These are phyloP conservation scores for Metschnikowia santaceciliae DNA, from an alignment of 805 yeast genomes.

Conservation along the genomic window DNA sequence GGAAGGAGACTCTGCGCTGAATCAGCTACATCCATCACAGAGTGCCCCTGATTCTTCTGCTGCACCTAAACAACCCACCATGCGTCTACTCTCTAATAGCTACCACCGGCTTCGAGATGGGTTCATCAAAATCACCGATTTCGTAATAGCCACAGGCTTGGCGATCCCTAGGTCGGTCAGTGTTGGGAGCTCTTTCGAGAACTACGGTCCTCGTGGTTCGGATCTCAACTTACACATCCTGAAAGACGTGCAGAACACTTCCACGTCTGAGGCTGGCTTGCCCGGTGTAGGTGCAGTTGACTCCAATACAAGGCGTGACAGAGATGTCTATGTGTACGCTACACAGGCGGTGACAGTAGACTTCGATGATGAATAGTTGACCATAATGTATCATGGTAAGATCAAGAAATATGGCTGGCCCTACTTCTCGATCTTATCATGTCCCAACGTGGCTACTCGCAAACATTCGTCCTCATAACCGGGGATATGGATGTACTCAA, in stretches of 20 bases:
- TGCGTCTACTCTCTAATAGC: slow-evolving; percentile 3
- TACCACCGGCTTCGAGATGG: slow-evolving; percentile 23
- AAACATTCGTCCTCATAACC: slow-evolving; percentile 76
- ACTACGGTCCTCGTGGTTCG: not conserved
- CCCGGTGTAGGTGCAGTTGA: not conserved
- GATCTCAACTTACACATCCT: not conserved
- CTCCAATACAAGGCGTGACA: not conserved
- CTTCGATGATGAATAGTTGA: not conserved
- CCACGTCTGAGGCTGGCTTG: not conserved
- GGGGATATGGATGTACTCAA: slow-evolving; percentile 74
- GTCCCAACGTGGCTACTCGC: slow-evolving; percentile 71
- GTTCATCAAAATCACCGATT: slow-evolving; percentile 47
- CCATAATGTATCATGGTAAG: not conserved
- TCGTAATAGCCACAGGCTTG: slow-evolving; percentile 53
- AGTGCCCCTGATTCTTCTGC: not conserved
- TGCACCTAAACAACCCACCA: not conserved
- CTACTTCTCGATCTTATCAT: slow-evolving; percentile 27
- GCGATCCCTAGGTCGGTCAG: slow-evolving; percentile 52
- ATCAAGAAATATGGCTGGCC: not conserved
- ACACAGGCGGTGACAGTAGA: slow-evolving; percentile 1
- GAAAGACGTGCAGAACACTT: not conserved
- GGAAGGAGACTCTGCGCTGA: not conserved
- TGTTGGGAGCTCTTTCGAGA: slow-evolving; percentile 15
- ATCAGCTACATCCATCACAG: not conserved
- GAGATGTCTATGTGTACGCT: slow-evolving; percentile 4